Evolutionary conservation across 306 rosid genomes (phyloP).

Genomic region (Cucumis sativus): DNA sequence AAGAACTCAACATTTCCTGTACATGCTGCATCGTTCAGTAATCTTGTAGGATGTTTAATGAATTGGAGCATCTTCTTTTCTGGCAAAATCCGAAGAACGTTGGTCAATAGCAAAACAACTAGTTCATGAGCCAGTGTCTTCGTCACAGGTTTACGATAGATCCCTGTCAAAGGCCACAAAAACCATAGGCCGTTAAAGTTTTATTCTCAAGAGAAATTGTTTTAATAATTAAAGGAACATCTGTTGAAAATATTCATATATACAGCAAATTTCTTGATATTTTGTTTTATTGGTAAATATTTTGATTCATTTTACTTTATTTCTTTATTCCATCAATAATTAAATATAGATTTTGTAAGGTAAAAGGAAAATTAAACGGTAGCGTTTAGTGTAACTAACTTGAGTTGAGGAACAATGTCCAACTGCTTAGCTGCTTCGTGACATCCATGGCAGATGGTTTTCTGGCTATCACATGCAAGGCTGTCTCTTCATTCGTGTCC

Average conservation of each 20-base stretch:
- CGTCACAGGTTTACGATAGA: neutral
- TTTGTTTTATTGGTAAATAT: too few relatives aligned
- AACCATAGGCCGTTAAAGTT: too few relatives aligned
- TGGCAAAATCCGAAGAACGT: neutral
- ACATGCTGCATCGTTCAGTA: constrained; percentile 10
- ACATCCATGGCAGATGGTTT: constrained; percentile 7
- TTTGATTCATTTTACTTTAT: too few relatives aligned
- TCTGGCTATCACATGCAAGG: constrained; percentile 19
- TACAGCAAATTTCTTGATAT: too few relatives aligned
- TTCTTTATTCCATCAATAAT: too few relatives aligned
- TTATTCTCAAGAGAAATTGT: neutral
- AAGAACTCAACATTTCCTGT: constrained; percentile 21
- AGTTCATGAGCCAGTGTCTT: constrained; percentile 9
- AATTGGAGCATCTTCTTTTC: neutral
- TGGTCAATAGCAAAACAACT: constrained; percentile 8
- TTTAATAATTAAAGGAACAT: too few relatives aligned
- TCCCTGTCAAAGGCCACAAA: neutral
- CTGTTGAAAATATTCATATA: too few relatives aligned
- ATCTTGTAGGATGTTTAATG: neutral
- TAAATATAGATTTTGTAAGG: neutral
- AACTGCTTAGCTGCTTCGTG: neutral
- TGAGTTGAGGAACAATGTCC: neutral
- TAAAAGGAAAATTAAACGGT: neutral
- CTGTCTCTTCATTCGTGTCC: neutral
- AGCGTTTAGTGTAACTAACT: constrained; percentile 1